A percentile compares a stretch with the other conserved stretches of the same genome.
These are phyloP conservation scores for Solanum corneliomulleri DNA, from an alignment of 257 asterid genomes.

Conservation along the genomic window DNA sequence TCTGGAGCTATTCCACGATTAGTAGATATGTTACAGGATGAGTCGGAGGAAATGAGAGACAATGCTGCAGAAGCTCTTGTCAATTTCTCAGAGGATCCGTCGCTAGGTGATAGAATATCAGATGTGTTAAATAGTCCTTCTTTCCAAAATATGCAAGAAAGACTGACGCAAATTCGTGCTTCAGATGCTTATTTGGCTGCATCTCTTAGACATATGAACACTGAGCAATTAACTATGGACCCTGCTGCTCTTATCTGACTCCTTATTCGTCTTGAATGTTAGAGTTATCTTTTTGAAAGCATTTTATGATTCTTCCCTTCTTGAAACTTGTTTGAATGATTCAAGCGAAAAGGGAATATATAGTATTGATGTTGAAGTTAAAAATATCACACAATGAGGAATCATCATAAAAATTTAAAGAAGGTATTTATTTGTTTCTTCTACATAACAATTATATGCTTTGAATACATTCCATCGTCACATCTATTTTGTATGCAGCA, in stretches of 20 bases:
- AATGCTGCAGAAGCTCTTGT: slow-evolving; percentile 50
- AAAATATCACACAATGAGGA: background rate
- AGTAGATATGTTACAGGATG: slow-evolving; percentile 21
- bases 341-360: background rate
- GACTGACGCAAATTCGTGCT: slow-evolving; percentile 23
- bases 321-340: background rate
- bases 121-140: slow-evolving; percentile 20
- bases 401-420: background rate
- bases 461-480: background rate
- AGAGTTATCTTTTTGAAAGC: background rate
- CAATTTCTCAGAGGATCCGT: slow-evolving; percentile 37
- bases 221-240: slow-evolving; percentile 11
- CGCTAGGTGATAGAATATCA: slow-evolving; percentile 21
- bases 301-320: background rate
- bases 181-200: slow-evolving; percentile 16
- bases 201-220: slow-evolving; percentile 13
- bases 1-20: slow-evolving; percentile 38
- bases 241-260: slow-evolving; percentile 4
- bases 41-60: slow-evolving; percentile 32
- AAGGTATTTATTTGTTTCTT: background rate
- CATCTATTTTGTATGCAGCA: background rate
- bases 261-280: background rate
- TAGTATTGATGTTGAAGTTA: background rate
- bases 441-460: background rate
- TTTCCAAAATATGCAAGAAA: slow-evolving; percentile 26